A percentile compares a stretch with the other conserved stretches of the same genome.
Evolutionary conservation across 1,284 basidiomycete species (phyloP).

Genomic region (Pseudozyma flocculosa): DNA sequence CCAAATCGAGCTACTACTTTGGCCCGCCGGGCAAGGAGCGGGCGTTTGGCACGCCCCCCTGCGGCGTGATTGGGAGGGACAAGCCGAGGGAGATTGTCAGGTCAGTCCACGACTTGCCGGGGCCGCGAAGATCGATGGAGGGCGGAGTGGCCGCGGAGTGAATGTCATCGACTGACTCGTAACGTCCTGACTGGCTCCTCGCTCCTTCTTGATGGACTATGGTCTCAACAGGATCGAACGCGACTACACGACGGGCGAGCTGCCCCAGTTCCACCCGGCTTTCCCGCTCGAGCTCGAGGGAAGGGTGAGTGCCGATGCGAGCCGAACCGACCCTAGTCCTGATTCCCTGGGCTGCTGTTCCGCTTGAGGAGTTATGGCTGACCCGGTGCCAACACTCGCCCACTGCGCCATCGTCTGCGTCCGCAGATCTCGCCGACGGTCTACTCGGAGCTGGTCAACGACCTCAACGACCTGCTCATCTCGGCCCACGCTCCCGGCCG

Average conservation of each 20-base stretch:
- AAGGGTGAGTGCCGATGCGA: constrained; percentile 62
- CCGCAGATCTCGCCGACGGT: constrained; percentile 28
- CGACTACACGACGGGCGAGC: constrained; percentile 76
- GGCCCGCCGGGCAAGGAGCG: constrained; percentile 54
- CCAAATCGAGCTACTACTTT: constrained; percentile 38
- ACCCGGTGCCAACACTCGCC: too few species aligned
- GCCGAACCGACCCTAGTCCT: too few species aligned
- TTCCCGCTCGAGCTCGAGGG: constrained; percentile 81
- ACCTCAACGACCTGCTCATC: constrained; percentile 40
- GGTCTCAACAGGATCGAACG: constrained; percentile 71
- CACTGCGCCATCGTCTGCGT: too few species aligned
- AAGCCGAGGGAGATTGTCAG: constrained; percentile 78
- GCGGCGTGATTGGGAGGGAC: constrained; percentile 77
- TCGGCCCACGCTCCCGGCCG: constrained; percentile 22
- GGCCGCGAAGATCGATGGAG: background rate
- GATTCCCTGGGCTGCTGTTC: too few species aligned
- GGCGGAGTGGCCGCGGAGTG: too few species aligned
- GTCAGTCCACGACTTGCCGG: constrained; percentile 7
- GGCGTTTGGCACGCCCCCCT: constrained; percentile 73
- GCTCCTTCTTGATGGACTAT: too few species aligned
- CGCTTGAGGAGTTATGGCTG: too few species aligned
- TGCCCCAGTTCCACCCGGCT: constrained; percentile 72
- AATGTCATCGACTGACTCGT: too few species aligned
- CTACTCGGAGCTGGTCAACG: constrained; percentile 42
- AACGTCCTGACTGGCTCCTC: too few species aligned